A percentile compares a stretch with the other conserved stretches of the same genome.
Evolutionary conservation across 371 early-diverging fungal genomes (phyloP).

Genomic region (Rhizopus microsporus): DNA sequence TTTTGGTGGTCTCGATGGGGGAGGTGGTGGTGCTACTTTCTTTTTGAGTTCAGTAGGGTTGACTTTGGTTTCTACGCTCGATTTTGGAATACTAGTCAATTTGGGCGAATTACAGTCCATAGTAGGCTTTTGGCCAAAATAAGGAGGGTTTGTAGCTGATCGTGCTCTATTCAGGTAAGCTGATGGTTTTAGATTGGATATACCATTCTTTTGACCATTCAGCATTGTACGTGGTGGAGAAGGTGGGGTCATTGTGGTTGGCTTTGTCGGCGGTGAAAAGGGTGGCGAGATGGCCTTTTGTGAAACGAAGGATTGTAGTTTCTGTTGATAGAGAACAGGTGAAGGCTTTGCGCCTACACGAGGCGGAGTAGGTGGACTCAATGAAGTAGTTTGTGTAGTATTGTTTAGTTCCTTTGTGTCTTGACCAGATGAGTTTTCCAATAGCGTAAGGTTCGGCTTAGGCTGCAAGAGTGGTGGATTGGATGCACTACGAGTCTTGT

Average conservation of each 20-base stretch:
- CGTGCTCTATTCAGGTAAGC: conserved; percentile 19
- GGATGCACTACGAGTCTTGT: conserved; percentile 29
- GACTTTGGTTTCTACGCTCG: neutral
- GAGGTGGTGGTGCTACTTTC: conserved; percentile 35
- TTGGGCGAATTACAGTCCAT: neutral
- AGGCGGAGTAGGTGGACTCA: neutral
- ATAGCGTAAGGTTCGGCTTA: conserved; percentile 17
- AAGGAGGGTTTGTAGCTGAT: conserved; percentile 23
- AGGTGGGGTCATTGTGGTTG: neutral
- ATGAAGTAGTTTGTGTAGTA: neutral
- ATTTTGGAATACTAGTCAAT: neutral
- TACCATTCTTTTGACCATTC: conserved; percentile 1
- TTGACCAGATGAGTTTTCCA: conserved; percentile 1
- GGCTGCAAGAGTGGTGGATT: conserved; percentile 30
- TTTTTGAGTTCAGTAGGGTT: conserved; percentile 8
- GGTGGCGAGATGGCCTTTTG: conserved; percentile 2
- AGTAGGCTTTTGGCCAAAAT: conserved; percentile 6
- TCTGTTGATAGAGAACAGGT: conserved; percentile 3
- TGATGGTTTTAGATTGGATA: conserved; percentile 24
- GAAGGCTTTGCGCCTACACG: conserved; percentile 9
- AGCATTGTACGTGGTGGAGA: neutral
- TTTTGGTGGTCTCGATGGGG: conserved; percentile 35
- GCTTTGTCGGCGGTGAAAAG: neutral
- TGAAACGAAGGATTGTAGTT: neutral
- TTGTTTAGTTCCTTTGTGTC: neutral